Conservation (phyloP, 176 grass and related monocot species). For the Hordeum marinum region DNA sequence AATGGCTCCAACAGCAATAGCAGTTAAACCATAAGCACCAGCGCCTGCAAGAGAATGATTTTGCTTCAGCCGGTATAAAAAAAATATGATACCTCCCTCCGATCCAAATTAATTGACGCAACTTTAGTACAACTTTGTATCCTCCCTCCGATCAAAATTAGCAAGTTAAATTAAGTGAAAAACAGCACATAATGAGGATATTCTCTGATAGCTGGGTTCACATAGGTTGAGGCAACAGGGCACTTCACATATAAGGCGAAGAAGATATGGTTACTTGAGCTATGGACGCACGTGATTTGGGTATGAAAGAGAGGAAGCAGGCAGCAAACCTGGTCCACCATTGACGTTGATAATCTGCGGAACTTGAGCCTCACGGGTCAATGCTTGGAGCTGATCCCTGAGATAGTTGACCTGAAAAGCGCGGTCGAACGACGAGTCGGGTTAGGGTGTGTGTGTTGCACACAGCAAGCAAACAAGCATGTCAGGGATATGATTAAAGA, state of each 20-base stretch:
- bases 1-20: constrained; percentile 68
- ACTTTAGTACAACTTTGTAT: too few species aligned
- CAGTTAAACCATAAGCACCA: constrained; percentile 51
- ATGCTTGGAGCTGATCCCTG: constrained; percentile 46
- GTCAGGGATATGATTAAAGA: neutral
- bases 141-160: too few species aligned
- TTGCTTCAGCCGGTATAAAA: neutral
- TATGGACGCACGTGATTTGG: neutral
- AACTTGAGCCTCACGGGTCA: constrained; percentile 30
- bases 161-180: neutral
- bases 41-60: constrained; percentile 25
- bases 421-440: neutral
- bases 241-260: neutral
- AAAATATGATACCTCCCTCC: neutral
- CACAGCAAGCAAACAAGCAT: neutral
- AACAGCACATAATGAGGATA: neutral
- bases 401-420: constrained; percentile 54
- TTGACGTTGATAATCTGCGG: constrained; percentile 41
- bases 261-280: neutral
- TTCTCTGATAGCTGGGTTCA: neutral
- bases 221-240: neutral
- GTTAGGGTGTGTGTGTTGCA: neutral
- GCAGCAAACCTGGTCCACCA: constrained; percentile 45
- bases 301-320: neutral
- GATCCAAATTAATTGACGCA: too few species aligned